Evolutionary conservation across 345 rosid genomes (phyloP).

Genomic region (Pseudoturritis turrita): DNA sequence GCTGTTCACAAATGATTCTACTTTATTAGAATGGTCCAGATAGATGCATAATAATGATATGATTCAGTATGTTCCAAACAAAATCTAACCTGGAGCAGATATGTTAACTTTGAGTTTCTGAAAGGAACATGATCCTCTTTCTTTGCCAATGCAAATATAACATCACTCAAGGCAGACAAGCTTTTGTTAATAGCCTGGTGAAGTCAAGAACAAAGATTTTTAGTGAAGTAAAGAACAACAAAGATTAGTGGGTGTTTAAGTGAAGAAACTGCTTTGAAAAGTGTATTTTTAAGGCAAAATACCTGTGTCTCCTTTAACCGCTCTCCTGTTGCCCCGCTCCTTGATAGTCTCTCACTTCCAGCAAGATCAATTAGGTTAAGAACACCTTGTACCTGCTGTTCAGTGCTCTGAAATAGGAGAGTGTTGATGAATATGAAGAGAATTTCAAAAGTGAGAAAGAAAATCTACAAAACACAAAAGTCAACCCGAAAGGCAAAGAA

Average conservation of each 20-base stretch:
- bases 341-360: slow-evolving; percentile 92
- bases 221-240: background rate
- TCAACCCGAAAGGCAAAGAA: background rate
- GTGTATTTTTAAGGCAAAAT: background rate
- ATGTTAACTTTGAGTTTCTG: slow-evolving; percentile 78
- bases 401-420: slow-evolving; percentile 46
- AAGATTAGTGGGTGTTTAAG: background rate
- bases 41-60: too few relatives aligned
- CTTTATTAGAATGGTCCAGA: too few relatives aligned
- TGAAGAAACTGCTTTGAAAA: background rate
- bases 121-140: slow-evolving; percentile 89
- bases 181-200: slow-evolving; percentile 80
- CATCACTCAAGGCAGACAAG: slow-evolving; percentile 67
- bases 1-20: too few relatives aligned
- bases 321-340: slow-evolving; percentile 86
- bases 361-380: slow-evolving; percentile 86
- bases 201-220: slow-evolving; percentile 9
- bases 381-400: slow-evolving; percentile 86
- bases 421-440: background rate
- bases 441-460: background rate
- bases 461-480: background rate
- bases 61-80: too few relatives aligned
- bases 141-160: slow-evolving; percentile 77
- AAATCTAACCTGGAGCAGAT: slow-evolving; percentile 72
- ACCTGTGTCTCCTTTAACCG: slow-evolving; percentile 92